phyloP scores from a whole-genome alignment of 1,139 yeast genomes.

The Kodamaea sp. region DNA sequence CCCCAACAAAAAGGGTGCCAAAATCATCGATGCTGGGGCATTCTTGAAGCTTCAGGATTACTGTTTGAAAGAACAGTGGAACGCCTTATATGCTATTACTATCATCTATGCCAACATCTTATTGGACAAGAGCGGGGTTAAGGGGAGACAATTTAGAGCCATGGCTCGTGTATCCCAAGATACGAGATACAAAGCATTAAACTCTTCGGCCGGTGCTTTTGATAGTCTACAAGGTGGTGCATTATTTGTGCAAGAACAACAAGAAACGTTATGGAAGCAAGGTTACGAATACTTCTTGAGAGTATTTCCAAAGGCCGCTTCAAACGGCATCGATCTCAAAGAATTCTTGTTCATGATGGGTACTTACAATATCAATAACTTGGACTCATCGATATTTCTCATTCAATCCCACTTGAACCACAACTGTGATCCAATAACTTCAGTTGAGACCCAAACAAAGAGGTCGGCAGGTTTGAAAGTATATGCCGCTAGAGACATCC shows the following conservation, averaged over 20 bases:
- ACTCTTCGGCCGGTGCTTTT: slow-evolving; percentile 58
- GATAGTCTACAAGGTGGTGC: slow-evolving; percentile 53
- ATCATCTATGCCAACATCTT: slow-evolving; percentile 51
- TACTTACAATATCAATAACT: slow-evolving; percentile 70
- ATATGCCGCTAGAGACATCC: slow-evolving; percentile 56
- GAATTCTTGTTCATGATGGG: slow-evolving; percentile 67
- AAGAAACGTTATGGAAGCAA: slow-evolving; percentile 60
- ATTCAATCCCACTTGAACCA: slow-evolving; percentile 76
- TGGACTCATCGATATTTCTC: slow-evolving; percentile 62
- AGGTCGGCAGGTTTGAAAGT: slow-evolving; percentile 59
- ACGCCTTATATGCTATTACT: slow-evolving; percentile 67
- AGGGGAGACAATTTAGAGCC: slow-evolving; percentile 49
- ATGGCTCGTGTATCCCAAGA: slow-evolving; percentile 76
- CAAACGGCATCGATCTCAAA: slow-evolving; percentile 42
- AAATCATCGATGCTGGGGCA: slow-evolving; percentile 43
- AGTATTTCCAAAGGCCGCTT: slow-evolving; percentile 47
- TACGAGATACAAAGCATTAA: slow-evolving; percentile 59
- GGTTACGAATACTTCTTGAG: slow-evolving; percentile 53
- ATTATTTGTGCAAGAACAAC: slow-evolving; percentile 53
- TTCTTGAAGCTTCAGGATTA: slow-evolving; percentile 61
- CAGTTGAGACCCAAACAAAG: slow-evolving; percentile 49
- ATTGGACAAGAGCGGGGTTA: slow-evolving; percentile 47
- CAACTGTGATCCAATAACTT: slow-evolving; percentile 70
- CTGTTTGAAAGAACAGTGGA: slow-evolving; percentile 68
- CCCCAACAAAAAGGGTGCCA: slow-evolving; percentile 24